phyloP scores from a whole-genome alignment of 352 stramenopile genomes.

The Phytopythium chamaehyphon region DNA sequence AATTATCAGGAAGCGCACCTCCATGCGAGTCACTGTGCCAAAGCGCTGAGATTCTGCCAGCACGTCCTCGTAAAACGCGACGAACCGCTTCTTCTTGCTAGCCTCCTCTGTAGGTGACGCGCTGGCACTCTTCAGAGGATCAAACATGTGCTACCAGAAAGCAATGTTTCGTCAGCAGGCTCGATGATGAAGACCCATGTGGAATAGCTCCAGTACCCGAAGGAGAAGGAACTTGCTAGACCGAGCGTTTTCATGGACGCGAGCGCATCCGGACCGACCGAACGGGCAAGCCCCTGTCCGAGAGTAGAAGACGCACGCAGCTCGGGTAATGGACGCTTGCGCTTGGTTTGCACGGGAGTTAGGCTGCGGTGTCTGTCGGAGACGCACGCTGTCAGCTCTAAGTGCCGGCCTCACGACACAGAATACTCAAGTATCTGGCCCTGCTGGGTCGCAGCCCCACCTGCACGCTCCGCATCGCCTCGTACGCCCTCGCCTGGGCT shows the following conservation, averaged over 20 bases:
- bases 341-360: no score
- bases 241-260: slow-evolving; percentile 1
- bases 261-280: slow-evolving; percentile 6
- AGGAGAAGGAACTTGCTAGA: slow-evolving; percentile 15
- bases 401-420: no score
- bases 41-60: slow-evolving; percentile 7
- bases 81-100: neutral
- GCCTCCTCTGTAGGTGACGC: neutral
- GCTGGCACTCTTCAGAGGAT: neutral
- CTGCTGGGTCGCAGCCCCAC: no score
- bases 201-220: slow-evolving; percentile 8
- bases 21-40: slow-evolving; percentile 12
- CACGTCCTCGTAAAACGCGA: slow-evolving; percentile 12
- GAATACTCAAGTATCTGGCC: no score
- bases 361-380: no score
- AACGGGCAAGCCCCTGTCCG: slow-evolving; percentile 22
- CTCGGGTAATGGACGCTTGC: neutral
- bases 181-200: neutral
- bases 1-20: slow-evolving; percentile 4
- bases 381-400: no score
- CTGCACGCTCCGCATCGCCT: slow-evolving; percentile 21
- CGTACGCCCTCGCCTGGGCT: slow-evolving; percentile 20
- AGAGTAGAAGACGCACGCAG: slow-evolving; percentile 14
- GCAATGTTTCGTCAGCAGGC: neutral
- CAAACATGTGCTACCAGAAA: slow-evolving; percentile 7